These are phyloP conservation scores for Aethionema arabicum DNA, from an alignment of 345 rosid species.

Conservation along the genomic window DNA sequence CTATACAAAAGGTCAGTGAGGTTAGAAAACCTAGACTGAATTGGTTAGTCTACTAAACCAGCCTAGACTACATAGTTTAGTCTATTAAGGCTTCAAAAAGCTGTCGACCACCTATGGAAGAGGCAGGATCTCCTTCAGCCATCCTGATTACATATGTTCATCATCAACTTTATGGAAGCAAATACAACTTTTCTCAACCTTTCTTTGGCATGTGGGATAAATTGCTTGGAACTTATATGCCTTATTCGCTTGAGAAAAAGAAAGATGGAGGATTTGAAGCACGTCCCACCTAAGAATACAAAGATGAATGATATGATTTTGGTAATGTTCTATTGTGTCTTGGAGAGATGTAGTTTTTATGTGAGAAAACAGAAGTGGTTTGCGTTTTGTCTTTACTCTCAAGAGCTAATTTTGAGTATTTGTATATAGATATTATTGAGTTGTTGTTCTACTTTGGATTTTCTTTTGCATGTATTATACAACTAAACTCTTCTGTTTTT, in stretches of 20 bases:
- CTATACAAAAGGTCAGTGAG: too few relatives aligned
- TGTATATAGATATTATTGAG: slow-evolving; percentile 33
- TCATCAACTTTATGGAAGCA: slow-evolving; percentile 81
- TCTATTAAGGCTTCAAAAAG: too few relatives aligned
- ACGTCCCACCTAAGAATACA: slow-evolving; percentile 51
- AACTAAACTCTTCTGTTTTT: neutral
- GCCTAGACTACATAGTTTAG: too few relatives aligned
- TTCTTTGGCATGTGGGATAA: slow-evolving; percentile 80
- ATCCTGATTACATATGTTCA: too few relatives aligned
- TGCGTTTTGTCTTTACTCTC: slow-evolving; percentile 19
- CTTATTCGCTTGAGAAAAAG: slow-evolving; percentile 71
- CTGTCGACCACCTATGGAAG: too few relatives aligned
- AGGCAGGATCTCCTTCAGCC: too few relatives aligned
- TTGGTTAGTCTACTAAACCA: too few relatives aligned
- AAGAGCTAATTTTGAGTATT: slow-evolving; percentile 15
- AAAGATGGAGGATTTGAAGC: slow-evolving; percentile 77
- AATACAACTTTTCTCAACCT: slow-evolving; percentile 80
- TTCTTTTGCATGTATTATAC: slow-evolving; percentile 28
- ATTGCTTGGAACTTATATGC: slow-evolving; percentile 87
- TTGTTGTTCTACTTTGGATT: slow-evolving; percentile 22
- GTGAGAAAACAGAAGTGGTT: slow-evolving; percentile 19
- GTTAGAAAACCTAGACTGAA: too few relatives aligned
- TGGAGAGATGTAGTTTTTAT: slow-evolving; percentile 15
- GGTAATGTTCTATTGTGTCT: slow-evolving; percentile 13
- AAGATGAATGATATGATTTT: slow-evolving; percentile 40